A percentile compares a stretch with the other conserved stretches of the same genome.
These are phyloP conservation scores for Pistacia integerrima DNA, from an alignment of 345 rosid species.

Conservation along the genomic window DNA sequence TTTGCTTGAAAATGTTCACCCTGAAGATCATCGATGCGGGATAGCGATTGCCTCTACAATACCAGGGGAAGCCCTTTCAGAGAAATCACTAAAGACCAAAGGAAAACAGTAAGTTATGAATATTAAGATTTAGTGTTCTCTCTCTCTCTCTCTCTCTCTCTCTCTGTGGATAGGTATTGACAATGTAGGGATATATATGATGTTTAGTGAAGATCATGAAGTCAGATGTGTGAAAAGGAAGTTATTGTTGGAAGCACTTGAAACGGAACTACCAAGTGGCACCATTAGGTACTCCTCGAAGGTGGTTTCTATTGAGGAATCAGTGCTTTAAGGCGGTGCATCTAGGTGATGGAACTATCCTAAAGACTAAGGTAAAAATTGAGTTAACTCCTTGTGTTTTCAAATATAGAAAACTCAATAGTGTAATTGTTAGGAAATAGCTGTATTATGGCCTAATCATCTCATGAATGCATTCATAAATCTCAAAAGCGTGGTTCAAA, in stretches of 20 bases:
- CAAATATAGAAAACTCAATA: not conserved
- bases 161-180: not conserved
- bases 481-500: too few species aligned
- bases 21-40: conserved; percentile 24
- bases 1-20: not conserved
- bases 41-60: conserved; percentile 24
- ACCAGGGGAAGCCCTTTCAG: conserved; percentile 27
- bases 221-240: conserved; percentile 58
- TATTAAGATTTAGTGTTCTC: too few species aligned
- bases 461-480: conserved; percentile 32
- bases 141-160: not conserved
- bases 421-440: not conserved
- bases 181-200: not conserved
- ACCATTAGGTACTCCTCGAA: conserved; percentile 69
- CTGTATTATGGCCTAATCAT: not conserved
- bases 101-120: conserved; percentile 35
- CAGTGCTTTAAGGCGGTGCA: conserved; percentile 49
- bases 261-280: conserved; percentile 52
- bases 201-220: conserved; percentile 45
- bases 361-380: conserved; percentile 59
- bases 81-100: conserved; percentile 23
- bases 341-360: conserved; percentile 58
- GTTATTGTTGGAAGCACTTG: conserved; percentile 55
- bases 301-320: conserved; percentile 62
- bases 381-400: not conserved